These are phyloP conservation scores for Bipolaris zeicola DNA, from an alignment of 2,329 filamentous ascomycete genomes.

Conservation along the genomic window DNA sequence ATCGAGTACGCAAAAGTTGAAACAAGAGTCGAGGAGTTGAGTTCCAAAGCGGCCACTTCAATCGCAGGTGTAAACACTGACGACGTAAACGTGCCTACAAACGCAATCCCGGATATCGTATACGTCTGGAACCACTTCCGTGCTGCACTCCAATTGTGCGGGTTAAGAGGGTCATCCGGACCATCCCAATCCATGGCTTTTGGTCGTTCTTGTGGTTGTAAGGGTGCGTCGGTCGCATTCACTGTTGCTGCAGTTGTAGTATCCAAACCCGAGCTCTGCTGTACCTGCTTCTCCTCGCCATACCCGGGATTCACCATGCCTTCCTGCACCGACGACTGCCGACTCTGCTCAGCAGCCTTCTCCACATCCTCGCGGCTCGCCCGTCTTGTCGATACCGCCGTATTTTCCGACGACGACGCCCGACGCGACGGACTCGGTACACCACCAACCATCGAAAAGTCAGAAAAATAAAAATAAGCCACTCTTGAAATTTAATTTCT, in stretches of 20 bases:
- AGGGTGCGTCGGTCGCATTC: background rate
- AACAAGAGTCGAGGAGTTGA: constrained; percentile 23
- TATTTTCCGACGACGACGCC: background rate
- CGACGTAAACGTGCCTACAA: constrained; percentile 17
- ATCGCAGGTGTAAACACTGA: constrained; percentile 19
- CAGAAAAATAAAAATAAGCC: too few relatives aligned
- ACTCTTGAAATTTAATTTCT: too few relatives aligned
- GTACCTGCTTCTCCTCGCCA: background rate
- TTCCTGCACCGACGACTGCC: background rate
- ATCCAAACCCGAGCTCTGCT: background rate
- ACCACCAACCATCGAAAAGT: too few relatives aligned
- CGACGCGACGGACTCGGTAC: background rate
- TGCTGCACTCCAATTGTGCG: constrained; percentile 17
- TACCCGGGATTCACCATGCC: background rate
- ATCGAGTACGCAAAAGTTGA: constrained; percentile 30
- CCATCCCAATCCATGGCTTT: constrained; percentile 16
- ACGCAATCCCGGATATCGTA: constrained; percentile 16
- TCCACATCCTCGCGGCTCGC: background rate
- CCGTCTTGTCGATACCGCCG: background rate
- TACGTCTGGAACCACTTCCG: constrained; percentile 20
- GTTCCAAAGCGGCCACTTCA: constrained; percentile 16
- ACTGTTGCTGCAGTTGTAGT: background rate
- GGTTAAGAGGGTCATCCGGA: constrained; percentile 17
- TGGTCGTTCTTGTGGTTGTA: constrained; percentile 7
- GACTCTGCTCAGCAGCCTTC: background rate